Conservation (phyloP, 805 yeast genomes). For the Myxozyma melibiosi region DNA sequence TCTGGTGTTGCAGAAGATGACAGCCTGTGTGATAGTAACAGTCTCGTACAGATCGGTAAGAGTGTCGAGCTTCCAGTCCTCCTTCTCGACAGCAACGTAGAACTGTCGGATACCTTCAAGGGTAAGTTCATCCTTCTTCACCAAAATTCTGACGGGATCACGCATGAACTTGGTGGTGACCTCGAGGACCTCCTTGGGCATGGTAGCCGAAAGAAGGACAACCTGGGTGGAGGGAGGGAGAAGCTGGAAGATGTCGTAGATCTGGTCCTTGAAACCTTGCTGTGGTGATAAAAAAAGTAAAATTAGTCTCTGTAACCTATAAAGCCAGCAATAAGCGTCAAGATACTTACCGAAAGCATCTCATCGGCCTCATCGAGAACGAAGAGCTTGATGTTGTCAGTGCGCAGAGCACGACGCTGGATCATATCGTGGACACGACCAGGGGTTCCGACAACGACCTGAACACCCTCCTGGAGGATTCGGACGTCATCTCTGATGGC, state of each 20-base stretch:
- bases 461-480: constrained; percentile 75
- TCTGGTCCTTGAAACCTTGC: constrained; percentile 93
- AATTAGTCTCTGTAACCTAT: neutral
- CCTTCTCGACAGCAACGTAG: constrained; percentile 86
- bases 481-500: constrained; percentile 79
- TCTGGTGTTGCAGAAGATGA: constrained; percentile 96
- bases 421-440: constrained; percentile 93
- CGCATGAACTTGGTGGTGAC: constrained; percentile 90
- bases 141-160: constrained; percentile 91
- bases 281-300: neutral
- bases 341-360: constrained; percentile 55
- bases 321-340: neutral
- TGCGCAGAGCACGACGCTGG: constrained; percentile 72
- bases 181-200: constrained; percentile 88
- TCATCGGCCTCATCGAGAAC: constrained; percentile 98
- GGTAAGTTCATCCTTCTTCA: constrained; percentile 90
- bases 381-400: constrained; percentile 81
- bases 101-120: constrained; percentile 94
- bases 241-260: constrained; percentile 83
- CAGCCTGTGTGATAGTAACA: constrained; percentile 94
- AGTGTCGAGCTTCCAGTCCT: constrained; percentile 92
- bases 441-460: constrained; percentile 95
- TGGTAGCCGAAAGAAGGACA: constrained; percentile 91
- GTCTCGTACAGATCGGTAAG: constrained; percentile 94
- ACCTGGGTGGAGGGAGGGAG: constrained; percentile 88